Base-by-base conservation (phyloP, 345 rosid species). In the Moricandia arvensis region DNA sequence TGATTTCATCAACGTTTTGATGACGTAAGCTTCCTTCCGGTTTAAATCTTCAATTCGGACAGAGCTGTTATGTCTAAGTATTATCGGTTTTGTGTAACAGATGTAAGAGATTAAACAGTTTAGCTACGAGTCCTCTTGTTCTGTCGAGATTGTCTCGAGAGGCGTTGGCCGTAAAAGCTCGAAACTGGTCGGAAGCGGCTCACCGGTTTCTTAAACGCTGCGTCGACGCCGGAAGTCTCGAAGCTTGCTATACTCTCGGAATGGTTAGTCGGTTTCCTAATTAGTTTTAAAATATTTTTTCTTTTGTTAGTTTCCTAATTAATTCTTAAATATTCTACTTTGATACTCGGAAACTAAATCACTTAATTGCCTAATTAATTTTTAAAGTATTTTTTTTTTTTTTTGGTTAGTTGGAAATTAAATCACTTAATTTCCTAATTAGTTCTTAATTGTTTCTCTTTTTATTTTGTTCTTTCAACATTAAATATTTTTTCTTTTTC, bases 221-320 rank as follows among this genome's bases (percentile, higher is more conserved):
- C 57, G 91, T 92, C 64, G 94, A 85, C 12, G 88, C 98, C 79
- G 99, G 99, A 67, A 90, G 88, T 69, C 87, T 82, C 24, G 97
- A 95, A 78, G 99, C 97, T 66, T 88, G 87, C 73, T 95, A 95
- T 76, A 89, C 91, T 38, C 99, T 95, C 7, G 99, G 99, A 85
- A 95, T 92, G 99, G 97, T 92, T 58, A 77, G 72, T 72, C 45
- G 7, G 38, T 63, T 63, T 18, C 24, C 11, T 24, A 45, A 47
- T 2, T 47, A n/a, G 5, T 47, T 47, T 15, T 29, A 13, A 1
- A 9, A 26, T 18, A 41, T 10, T 6, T 12, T 34, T 8, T 18
- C 17, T 37, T n/a, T 49, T 68, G 27, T 16, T 16, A 61, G 9
- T 63, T 63, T 17, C 24, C 10, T 21, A 13, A 43, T 43, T 43